These are phyloP conservation scores for Penicillium corylophilum DNA, from an alignment of 2,329 filamentous ascomycete genomes.

Conservation along the genomic window DNA sequence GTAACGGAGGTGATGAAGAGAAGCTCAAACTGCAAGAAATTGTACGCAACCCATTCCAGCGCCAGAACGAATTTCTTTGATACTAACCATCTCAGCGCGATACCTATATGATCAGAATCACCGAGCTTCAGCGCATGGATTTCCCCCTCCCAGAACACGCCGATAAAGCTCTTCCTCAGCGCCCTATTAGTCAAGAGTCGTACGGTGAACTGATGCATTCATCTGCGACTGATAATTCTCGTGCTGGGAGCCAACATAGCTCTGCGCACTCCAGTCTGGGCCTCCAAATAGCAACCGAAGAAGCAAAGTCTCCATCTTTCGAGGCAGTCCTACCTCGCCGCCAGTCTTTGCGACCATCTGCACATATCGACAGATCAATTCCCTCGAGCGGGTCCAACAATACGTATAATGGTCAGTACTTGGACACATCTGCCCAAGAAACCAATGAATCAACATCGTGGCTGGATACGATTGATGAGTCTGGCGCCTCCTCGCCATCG, in stretches of 20 bases:
- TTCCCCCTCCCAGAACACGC: conserved; percentile 49
- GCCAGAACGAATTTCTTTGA: background rate
- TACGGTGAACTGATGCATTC: conserved; percentile 43
- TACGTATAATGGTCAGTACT: conserved; percentile 12
- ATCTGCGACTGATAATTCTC: conserved; percentile 31
- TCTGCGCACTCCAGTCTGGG: conserved; percentile 53
- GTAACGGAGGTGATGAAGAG: conserved; percentile 80
- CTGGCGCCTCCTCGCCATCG: conserved; percentile 73
- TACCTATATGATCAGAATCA: conserved; percentile 87
- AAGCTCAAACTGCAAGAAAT: conserved; percentile 84
- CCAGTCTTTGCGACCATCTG: conserved; percentile 40
- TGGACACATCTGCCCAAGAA: conserved; percentile 41
- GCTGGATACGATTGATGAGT: conserved; percentile 93
- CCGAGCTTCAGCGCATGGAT: conserved; percentile 75
- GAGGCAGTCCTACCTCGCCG: conserved; percentile 36
- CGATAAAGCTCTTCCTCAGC: conserved; percentile 74
- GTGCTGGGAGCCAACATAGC: conserved; percentile 30
- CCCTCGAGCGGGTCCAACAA: conserved; percentile 8
- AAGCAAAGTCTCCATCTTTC: conserved; percentile 25
- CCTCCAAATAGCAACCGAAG: conserved; percentile 22
- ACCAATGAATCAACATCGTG: conserved; percentile 82
- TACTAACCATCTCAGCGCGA: conserved; percentile 60
- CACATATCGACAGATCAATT: conserved; percentile 13
- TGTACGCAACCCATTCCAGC: conserved; percentile 57
- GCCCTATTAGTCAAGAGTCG: conserved; percentile 62